Percentiles rank a stretch among this genome's conserved stretches.
Conservation (phyloP, 2,329 filamentous ascomycete species). For the Beauveria scarabaeidicola region DNA sequence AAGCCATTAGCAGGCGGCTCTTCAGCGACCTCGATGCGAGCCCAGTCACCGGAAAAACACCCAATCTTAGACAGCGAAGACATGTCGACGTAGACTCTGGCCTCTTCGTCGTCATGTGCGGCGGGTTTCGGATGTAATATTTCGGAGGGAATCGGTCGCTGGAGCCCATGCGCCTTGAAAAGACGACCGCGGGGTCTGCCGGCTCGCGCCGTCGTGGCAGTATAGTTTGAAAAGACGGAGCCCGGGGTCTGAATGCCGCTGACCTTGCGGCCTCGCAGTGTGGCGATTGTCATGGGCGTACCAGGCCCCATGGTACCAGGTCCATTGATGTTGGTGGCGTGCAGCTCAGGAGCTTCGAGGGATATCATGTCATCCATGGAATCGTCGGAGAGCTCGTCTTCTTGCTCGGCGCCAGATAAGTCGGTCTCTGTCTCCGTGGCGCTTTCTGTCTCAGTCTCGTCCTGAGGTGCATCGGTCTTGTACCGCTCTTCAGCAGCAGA, state of each 20-base stretch:
- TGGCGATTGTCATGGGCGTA: conserved; percentile 66
- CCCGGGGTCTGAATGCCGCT: conserved; percentile 76
- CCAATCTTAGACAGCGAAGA: conserved; percentile 79
- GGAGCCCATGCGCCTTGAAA: conserved; percentile 74
- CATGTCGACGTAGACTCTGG: conserved; percentile 84
- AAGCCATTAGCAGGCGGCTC: conserved; percentile 62
- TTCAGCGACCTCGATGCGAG: conserved; percentile 68
- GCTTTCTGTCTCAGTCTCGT: conserved; percentile 45
- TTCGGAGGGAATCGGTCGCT: conserved; percentile 63
- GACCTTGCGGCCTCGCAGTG: conserved; percentile 46
- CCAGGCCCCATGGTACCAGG: conserved; percentile 72
- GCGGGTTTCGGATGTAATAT: conserved; percentile 76
- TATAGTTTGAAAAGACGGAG: conserved; percentile 84
- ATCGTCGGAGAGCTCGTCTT: conserved; percentile 74
- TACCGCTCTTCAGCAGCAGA: conserved; percentile 79
- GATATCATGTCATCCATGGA: conserved; percentile 92
- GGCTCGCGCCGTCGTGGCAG: conserved; percentile 69
- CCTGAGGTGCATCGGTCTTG: conserved; percentile 46
- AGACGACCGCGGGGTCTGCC: conserved; percentile 66
- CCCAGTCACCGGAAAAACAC: conserved; percentile 97
- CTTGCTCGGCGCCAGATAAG: conserved; percentile 55
- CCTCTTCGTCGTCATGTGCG: conserved; percentile 73
- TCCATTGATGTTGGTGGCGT: conserved; percentile 68
- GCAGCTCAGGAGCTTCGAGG: conserved; percentile 68
- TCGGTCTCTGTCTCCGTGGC: conserved; percentile 57